Evolutionary conservation across 139 green algal genomes (phyloP).

Genomic region (Volvox reticuliferus): DNA sequence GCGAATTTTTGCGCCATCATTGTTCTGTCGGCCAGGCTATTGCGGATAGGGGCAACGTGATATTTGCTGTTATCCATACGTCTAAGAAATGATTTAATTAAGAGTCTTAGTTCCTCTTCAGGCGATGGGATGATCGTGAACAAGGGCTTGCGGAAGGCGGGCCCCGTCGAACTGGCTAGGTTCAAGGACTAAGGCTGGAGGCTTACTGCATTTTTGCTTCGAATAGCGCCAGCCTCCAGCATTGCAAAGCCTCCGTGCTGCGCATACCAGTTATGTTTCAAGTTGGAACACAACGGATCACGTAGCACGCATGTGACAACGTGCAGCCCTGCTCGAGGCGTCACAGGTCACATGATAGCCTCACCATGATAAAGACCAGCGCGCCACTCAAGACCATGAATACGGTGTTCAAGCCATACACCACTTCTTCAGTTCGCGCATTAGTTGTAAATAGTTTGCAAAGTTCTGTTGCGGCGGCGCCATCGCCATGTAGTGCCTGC

Average conservation of each 20-base stretch:
- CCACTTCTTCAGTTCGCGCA: constrained; percentile 13
- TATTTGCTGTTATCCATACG: no score
- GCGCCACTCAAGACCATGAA: constrained; percentile 76
- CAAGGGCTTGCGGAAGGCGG: no score
- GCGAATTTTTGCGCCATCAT: no score
- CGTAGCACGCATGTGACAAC: no score
- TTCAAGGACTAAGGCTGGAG: background rate
- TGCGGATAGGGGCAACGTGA: no score
- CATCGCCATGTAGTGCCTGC: background rate
- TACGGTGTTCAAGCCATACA: constrained; percentile 55
- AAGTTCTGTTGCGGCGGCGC: background rate
- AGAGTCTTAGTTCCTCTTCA: no score
- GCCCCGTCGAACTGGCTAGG: no score
- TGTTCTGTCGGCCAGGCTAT: no score
- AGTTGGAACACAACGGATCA: background rate
- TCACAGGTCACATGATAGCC: background rate
- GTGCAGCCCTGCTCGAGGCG: no score
- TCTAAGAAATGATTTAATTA: no score
- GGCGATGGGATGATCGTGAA: no score
- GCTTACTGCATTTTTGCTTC: constrained; percentile 71
- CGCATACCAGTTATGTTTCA: background rate
- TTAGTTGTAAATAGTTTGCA: constrained; percentile 5
- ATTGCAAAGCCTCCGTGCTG: constrained; percentile 84
- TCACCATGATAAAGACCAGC: constrained; percentile 83
- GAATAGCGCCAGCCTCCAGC: constrained; percentile 87